phyloP scores from a whole-genome alignment of 495 filamentous ascomycete species.

The Chaetomidium leptoderma region DNA sequence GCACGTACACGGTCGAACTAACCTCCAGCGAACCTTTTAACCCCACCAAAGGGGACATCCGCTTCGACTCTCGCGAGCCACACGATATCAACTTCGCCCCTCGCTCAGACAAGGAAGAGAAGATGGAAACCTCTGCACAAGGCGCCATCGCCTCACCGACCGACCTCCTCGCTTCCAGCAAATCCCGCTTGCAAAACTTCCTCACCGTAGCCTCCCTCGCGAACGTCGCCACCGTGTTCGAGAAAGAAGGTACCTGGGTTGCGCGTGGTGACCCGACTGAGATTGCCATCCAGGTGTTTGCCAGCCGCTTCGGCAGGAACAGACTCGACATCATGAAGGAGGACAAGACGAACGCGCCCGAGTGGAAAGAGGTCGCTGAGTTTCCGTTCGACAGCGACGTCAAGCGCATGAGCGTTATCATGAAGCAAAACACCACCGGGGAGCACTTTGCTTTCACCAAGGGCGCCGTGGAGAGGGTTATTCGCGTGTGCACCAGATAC shows the following conservation, averaged over 20 bases:
- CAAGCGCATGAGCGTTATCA: conserved; percentile 80
- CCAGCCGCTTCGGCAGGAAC: conserved; percentile 63
- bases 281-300: conserved; percentile 76
- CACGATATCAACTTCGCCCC: conserved; percentile 26
- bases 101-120: conserved; percentile 10
- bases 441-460: conserved; percentile 63
- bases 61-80: conserved; percentile 26
- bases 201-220: conserved; percentile 34
- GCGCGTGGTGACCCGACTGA: conserved; percentile 79
- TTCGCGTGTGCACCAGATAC: conserved; percentile 41
- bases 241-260: conserved; percentile 54
- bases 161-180: conserved; percentile 23
- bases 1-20: conserved; percentile 53
- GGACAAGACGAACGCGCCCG: conserved; percentile 36
- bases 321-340: conserved; percentile 50
- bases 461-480: conserved; percentile 73
- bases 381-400: conserved; percentile 77
- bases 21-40: conserved; percentile 50
- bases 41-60: conserved; percentile 29
- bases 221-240: conserved; percentile 43
- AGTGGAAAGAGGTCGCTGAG: conserved; percentile 56
- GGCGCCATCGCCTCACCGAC: conserved; percentile 6
- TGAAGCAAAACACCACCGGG: conserved; percentile 35
- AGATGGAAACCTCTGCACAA: neutral
- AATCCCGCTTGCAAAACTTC: conserved; percentile 27